A percentile compares a stretch with the other conserved stretches of the same genome.
phyloP scores from a whole-genome alignment of 108 stramenopile species.

The Seminavis robusta region DNA sequence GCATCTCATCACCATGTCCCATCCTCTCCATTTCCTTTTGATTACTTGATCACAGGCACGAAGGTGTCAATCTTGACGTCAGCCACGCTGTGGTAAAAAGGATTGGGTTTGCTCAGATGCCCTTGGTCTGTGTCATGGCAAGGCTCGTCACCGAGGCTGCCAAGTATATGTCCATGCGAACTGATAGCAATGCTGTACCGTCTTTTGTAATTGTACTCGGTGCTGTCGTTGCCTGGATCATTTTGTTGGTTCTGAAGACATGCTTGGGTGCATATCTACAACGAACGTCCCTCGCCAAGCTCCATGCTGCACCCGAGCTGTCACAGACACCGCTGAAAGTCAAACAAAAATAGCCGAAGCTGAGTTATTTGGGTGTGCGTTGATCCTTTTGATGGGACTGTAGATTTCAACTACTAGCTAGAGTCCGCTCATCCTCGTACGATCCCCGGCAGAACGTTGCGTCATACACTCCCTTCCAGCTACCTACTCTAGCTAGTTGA shows the following conservation, averaged over 20 bases:
- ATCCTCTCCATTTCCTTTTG: no score
- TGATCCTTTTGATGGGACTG: no score
- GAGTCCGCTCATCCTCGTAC: no score
- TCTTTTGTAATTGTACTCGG: conserved; percentile 16
- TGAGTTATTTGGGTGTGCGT: no score
- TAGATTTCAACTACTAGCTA: no score
- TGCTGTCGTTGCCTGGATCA: conserved; percentile 25
- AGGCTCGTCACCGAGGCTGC: conserved; percentile 74
- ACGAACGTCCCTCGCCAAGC: conserved; percentile 25
- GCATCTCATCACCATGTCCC: no score
- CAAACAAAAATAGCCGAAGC: no score
- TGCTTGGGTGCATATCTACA: conserved; percentile 28
- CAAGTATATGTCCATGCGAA: conserved; percentile 40
- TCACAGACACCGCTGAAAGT: no score
- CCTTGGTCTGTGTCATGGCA: conserved; percentile 88
- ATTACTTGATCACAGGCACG: no score
- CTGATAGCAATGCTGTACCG: conserved; percentile 10
- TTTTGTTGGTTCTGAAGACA: conserved; percentile 30
- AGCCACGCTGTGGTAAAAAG: conserved; percentile 92
- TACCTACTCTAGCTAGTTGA: no score
- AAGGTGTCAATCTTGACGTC: conserved; percentile 83
- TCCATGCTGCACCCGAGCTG: conserved; percentile 38
- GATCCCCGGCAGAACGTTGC: no score
- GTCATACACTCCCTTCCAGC: no score
- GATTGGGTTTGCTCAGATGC: conserved; percentile 89